Conservation (phyloP, 169 alveolate genomes). For the Cryptosporidium bovis region DNA sequence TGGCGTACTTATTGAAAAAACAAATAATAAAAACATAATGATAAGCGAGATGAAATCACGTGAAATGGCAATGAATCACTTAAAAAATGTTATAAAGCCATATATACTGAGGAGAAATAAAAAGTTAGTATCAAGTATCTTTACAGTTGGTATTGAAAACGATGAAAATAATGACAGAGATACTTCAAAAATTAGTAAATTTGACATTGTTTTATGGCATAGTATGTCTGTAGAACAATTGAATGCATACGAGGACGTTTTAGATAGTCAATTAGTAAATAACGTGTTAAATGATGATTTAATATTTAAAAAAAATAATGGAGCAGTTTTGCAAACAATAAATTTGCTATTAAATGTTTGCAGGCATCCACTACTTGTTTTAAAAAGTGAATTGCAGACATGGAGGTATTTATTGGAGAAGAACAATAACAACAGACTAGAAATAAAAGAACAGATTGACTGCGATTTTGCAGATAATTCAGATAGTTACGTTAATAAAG, state of each 20-base stretch:
- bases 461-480: not conserved
- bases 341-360: conserved; percentile 77
- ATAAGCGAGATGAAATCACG: conserved; percentile 44
- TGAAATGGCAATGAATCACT: conserved; percentile 15
- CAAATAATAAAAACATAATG: not conserved
- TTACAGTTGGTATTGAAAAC: not conserved
- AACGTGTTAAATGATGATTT: conserved; percentile 12
- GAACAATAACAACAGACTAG: conserved; percentile 8
- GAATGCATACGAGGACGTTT: conserved; percentile 67
- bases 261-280: conserved; percentile 57
- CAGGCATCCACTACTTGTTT: conserved; percentile 78
- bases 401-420: conserved; percentile 35
- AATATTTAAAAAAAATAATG: conserved; percentile 44
- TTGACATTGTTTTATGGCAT: conserved; percentile 81
- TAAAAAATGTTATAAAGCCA: conserved; percentile 36
- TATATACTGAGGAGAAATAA: conserved; percentile 78
- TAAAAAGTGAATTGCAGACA: conserved; percentile 30
- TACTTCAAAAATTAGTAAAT: conserved; percentile 54
- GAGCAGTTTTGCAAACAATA: conserved; percentile 71
- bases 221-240: conserved; percentile 75
- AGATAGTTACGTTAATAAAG: not conserved
- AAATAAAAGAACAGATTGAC: conserved; percentile 12
- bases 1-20: conserved; percentile 9
- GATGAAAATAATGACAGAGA: not conserved
- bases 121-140: conserved; percentile 35